phyloP scores from a whole-genome alignment of 2,329 filamentous ascomycete species.

The Diaporthe sp. region DNA sequence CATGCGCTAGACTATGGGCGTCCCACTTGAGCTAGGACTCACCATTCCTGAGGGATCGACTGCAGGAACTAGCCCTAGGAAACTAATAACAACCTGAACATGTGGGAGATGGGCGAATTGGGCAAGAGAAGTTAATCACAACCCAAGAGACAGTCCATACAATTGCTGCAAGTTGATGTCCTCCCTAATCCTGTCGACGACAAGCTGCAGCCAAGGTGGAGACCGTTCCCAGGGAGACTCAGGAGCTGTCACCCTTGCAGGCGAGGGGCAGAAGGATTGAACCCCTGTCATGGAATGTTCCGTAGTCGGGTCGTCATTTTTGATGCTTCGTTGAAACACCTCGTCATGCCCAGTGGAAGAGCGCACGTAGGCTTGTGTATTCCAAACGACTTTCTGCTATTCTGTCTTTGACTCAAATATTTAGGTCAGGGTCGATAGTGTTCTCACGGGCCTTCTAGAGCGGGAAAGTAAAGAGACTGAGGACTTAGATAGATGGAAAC shows the following conservation, averaged over 20 bases:
- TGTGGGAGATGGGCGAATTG: background rate
- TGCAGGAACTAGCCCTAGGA: background rate
- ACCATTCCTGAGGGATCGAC: background rate
- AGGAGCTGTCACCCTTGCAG: constrained; percentile 22
- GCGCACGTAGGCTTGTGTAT: background rate
- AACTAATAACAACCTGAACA: background rate
- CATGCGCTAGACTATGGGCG: background rate
- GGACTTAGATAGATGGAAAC: background rate
- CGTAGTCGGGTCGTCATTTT: background rate
- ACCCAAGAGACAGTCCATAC: background rate
- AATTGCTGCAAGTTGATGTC: background rate
- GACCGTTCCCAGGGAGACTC: background rate
- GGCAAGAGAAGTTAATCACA: no score
- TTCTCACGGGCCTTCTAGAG: no score
- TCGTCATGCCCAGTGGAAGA: background rate
- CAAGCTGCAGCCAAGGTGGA: background rate
- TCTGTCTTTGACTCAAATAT: background rate
- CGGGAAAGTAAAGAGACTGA: background rate
- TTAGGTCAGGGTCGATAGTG: no score
- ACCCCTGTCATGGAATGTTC: constrained; percentile 9
- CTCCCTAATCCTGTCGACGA: background rate
- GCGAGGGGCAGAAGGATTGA: background rate
- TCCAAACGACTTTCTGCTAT: background rate
- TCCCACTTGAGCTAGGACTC: background rate
- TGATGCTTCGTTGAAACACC: background rate